These are phyloP conservation scores for Corymbia citriodora DNA, from an alignment of 441 rosid genomes.

Conservation along the genomic window DNA sequence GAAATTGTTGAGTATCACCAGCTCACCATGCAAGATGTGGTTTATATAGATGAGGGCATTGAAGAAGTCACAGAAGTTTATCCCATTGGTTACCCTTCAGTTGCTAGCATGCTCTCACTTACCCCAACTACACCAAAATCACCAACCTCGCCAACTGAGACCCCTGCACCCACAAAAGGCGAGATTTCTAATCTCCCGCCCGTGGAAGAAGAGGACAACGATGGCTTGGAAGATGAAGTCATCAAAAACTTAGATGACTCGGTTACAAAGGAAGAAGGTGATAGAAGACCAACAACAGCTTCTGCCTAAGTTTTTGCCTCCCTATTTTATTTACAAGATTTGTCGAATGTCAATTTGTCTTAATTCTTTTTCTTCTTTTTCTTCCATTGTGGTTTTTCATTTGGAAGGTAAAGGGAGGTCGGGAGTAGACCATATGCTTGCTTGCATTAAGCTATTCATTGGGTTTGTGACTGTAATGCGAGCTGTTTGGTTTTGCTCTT, in stretches of 20 bases:
- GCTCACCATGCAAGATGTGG: conserved; percentile 87
- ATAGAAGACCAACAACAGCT: conserved; percentile 11
- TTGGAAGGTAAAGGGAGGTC: background rate
- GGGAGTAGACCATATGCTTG: background rate
- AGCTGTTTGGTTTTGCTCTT: conserved; percentile 1
- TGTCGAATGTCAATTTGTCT: conserved; percentile 1
- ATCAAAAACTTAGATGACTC: conserved; percentile 11
- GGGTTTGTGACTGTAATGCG: conserved; percentile 16
- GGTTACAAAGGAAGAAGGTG: conserved; percentile 20
- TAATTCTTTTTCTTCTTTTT: background rate
- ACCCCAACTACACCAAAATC: conserved; percentile 53
- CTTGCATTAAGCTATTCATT: conserved; percentile 3
- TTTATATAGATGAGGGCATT: conserved; percentile 67
- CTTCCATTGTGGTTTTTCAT: conserved; percentile 2
- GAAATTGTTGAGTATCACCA: conserved; percentile 96
- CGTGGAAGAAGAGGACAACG: conserved; percentile 15
- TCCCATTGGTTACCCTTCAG: conserved; percentile 23
- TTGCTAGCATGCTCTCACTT: conserved; percentile 34
- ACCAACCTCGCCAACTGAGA: conserved; percentile 33
- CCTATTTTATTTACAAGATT: background rate
- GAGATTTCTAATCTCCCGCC: conserved; percentile 25
- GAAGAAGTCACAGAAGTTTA: conserved; percentile 78
- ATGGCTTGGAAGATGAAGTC: conserved; percentile 19
- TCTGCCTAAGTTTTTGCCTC: conserved; percentile 8
- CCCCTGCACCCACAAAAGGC: conserved; percentile 19